A percentile compares a stretch with the other conserved stretches of the same genome.
These are phyloP conservation scores for Sequoiadendron giganteum DNA, from an alignment of 75 land plant species.

Conservation along the genomic window DNA sequence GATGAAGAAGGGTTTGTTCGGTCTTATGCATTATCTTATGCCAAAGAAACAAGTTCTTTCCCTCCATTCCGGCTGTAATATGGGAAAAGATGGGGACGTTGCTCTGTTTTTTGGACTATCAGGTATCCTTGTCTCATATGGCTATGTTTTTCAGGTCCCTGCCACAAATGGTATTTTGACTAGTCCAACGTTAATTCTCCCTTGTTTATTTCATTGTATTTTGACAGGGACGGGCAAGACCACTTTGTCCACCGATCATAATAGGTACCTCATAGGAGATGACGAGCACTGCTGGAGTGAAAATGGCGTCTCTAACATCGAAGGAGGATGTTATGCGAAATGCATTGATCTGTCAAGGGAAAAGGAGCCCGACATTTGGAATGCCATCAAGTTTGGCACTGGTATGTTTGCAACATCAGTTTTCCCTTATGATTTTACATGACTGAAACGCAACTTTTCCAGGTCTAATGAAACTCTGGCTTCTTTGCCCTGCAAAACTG, in stretches of 20 bases:
- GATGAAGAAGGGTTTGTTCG: constrained; percentile 99
- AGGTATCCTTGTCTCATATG: constrained; percentile 39
- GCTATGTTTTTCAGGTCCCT: background rate
- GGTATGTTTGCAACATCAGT: constrained; percentile 25
- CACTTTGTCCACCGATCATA: constrained; percentile 92
- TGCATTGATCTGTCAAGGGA: constrained; percentile 85
- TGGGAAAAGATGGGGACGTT: constrained; percentile 97
- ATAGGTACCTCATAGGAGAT: constrained; percentile 87
- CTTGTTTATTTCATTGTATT: too few relatives aligned
- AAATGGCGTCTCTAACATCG: constrained; percentile 95
- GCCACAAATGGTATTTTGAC: background rate
- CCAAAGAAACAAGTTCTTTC: constrained; percentile 91
- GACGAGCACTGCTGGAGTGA: constrained; percentile 99
- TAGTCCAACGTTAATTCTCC: background rate
- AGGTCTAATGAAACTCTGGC: background rate
- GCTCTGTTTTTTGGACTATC: constrained; percentile 99
- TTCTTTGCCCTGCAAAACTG: background rate
- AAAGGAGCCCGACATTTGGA: constrained; percentile 96
- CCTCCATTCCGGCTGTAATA: constrained; percentile 96
- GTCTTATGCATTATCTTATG: constrained; percentile 99
- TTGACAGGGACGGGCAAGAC: constrained; percentile 96
- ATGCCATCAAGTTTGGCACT: constrained; percentile 98
- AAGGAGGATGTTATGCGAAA: constrained; percentile 98
- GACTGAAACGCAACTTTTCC: background rate
- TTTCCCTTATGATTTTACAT: background rate